phyloP scores from a whole-genome alignment of 768 basidiomycete species.

The Cystofilobasidium bisporidii region DNA sequence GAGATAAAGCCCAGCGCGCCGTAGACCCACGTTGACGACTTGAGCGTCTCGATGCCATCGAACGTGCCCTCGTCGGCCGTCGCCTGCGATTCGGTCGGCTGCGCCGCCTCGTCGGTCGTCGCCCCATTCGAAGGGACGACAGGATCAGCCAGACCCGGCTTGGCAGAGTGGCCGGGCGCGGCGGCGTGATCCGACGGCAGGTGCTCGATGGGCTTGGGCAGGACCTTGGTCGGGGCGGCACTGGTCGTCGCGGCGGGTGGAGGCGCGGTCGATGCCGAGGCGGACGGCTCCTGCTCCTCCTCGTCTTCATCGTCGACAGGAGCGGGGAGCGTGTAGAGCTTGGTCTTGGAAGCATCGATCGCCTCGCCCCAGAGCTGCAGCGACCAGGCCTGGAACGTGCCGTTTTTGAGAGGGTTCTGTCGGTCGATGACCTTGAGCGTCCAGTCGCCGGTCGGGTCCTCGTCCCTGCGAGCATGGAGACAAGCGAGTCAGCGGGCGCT shows the following conservation, averaged over 20 bases:
- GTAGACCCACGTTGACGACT: slow-evolving; percentile 79
- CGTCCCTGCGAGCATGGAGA: slow-evolving; percentile 56
- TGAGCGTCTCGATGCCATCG: slow-evolving; percentile 43
- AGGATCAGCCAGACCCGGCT: slow-evolving; percentile 45
- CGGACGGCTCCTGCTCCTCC: slow-evolving; percentile 34
- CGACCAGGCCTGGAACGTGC: slow-evolving; percentile 76
- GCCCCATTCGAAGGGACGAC: slow-evolving; percentile 23
- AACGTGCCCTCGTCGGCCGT: slow-evolving; percentile 37
- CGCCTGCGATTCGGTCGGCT: slow-evolving; percentile 30
- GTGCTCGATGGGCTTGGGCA: slow-evolving; percentile 74
- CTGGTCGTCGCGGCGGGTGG: slow-evolving; percentile 35
- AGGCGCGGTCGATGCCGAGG: slow-evolving; percentile 22
- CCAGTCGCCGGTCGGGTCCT: slow-evolving; percentile 84
- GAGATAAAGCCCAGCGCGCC: slow-evolving; percentile 69
- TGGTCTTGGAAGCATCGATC: slow-evolving; percentile 59
- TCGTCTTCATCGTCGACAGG: slow-evolving; percentile 31
- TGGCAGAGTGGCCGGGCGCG: slow-evolving; percentile 67
- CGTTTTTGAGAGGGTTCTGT: slow-evolving; percentile 50
- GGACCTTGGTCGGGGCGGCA: slow-evolving; percentile 50
- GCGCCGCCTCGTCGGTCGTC: slow-evolving; percentile 31
- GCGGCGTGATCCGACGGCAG: slow-evolving; percentile 78
- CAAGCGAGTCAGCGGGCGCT: not conserved
- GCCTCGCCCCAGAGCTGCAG: slow-evolving; percentile 85
- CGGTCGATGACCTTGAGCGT: slow-evolving; percentile 77
- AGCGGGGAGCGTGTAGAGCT: slow-evolving; percentile 45